Conservation (phyloP, 805 yeast genomes). For the Pichia cephalocereana region DNA sequence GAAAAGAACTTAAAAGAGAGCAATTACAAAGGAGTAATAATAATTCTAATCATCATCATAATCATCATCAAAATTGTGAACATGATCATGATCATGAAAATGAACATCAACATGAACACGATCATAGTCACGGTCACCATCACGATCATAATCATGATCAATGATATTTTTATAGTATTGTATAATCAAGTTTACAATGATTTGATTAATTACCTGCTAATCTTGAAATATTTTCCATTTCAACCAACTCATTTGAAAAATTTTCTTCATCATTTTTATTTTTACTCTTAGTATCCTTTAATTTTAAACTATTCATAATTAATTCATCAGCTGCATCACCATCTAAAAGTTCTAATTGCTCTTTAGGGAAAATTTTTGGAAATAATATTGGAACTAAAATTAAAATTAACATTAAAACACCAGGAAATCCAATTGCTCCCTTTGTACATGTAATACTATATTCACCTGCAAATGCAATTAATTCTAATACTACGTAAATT, state of each 20-base stretch:
- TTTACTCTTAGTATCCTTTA: constrained; percentile 4
- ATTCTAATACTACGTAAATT: constrained; percentile 47
- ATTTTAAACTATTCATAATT: constrained; percentile 22
- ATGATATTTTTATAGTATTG: neutral
- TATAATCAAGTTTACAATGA: too few species aligned
- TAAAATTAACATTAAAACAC: constrained; percentile 65
- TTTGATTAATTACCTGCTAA: neutral
- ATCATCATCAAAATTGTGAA: neutral
- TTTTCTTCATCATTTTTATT: neutral
- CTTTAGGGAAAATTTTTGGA: constrained; percentile 50
- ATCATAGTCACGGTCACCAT: neutral
- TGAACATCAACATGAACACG: neutral
- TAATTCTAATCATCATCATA: neutral
- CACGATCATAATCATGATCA: neutral
- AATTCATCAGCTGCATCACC: constrained; percentile 27
- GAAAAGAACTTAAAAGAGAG: constrained; percentile 9
- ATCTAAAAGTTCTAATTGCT: constrained; percentile 58
- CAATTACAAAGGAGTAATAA: constrained; percentile 1
- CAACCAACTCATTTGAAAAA: neutral
- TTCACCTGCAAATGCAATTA: constrained; percentile 68
- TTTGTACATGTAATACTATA: constrained; percentile 76
- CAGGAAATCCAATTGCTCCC: constrained; percentile 94
- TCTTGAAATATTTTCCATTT: neutral
- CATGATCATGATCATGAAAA: neutral
- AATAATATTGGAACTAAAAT: constrained; percentile 50